phyloP scores from a whole-genome alignment of 768 basidiomycete genomes.

The Pseudohyphozyma bogoriensis region DNA sequence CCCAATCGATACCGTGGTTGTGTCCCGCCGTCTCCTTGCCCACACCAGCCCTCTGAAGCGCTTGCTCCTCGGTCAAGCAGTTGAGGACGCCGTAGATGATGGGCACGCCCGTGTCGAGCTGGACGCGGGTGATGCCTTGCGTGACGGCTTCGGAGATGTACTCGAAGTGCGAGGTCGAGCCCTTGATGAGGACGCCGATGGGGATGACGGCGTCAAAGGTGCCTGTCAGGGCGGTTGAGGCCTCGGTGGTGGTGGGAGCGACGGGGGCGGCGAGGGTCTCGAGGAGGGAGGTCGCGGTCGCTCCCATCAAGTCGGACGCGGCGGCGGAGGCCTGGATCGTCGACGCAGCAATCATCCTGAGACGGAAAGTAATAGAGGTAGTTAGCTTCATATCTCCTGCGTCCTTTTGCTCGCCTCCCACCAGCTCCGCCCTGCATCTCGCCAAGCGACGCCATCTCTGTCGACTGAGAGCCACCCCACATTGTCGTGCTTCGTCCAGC shows the following conservation, averaged over 20 bases:
- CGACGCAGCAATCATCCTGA: conserved; percentile 78
- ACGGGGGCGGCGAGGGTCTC: conserved; percentile 51
- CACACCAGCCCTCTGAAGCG: conserved; percentile 84
- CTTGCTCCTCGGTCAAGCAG: conserved; percentile 84
- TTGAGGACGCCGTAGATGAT: conserved; percentile 96
- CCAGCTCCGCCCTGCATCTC: too few relatives aligned
- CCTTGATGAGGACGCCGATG: conserved; percentile 96
- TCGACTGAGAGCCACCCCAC: too few relatives aligned
- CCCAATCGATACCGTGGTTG: conserved; percentile 98
- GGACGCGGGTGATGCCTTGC: conserved; percentile 86
- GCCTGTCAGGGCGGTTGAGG: conserved; percentile 45
- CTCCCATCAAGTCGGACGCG: conserved; percentile 69
- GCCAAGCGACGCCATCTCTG: too few relatives aligned
- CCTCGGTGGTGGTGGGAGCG: conserved; percentile 39
- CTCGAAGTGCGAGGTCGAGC: conserved; percentile 97
- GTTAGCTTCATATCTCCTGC: too few relatives aligned
- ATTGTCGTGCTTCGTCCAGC: background rate
- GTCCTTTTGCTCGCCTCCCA: too few relatives aligned
- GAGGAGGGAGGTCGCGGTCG: conserved; percentile 40
- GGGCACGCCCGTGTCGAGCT: conserved; percentile 84
- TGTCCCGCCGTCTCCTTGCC: conserved; percentile 65
- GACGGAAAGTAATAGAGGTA: conserved; percentile 5
- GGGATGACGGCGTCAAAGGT: conserved; percentile 95
- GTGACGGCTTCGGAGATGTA: conserved; percentile 93
- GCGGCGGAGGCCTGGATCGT: conserved; percentile 67